phyloP scores from a whole-genome alignment of 2,329 filamentous ascomycete species.

The Pseudogymnoascus sp. region DNA sequence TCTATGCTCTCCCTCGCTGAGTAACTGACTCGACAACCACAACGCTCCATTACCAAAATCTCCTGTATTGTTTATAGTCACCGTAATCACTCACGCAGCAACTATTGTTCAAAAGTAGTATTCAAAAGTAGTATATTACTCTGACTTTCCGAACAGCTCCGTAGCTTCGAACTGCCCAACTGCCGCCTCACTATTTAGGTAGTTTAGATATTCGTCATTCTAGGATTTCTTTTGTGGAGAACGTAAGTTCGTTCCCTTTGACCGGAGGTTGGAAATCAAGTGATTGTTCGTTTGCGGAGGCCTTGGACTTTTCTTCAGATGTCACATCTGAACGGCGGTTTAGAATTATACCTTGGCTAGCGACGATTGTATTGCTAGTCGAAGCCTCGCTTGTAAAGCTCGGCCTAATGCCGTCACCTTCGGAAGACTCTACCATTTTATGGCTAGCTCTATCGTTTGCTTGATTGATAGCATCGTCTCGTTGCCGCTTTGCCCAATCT shows the following conservation, averaged over 20 bases:
- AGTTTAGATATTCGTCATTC: neutral
- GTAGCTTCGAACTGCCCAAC: neutral
- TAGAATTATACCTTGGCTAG: neutral
- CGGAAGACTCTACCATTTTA: slow-evolving; percentile 23
- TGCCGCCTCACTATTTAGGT: neutral
- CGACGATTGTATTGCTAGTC: neutral
- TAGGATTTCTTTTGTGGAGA: neutral
- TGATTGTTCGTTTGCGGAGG: neutral
- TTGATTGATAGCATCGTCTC: slow-evolving; percentile 28
- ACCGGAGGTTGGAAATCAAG: neutral
- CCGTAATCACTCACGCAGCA: neutral
- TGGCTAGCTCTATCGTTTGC: slow-evolving; percentile 3
- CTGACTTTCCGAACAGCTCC: neutral
- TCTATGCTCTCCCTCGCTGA: too few relatives aligned
- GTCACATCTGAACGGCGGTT: neutral
- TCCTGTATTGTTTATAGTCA: too few relatives aligned
- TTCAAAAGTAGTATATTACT: neutral
- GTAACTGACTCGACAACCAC: too few relatives aligned
- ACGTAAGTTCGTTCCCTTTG: neutral
- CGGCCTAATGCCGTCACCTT: neutral
- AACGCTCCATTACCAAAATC: too few relatives aligned
- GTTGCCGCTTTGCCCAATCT: slow-evolving; percentile 31
- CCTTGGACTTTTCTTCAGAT: neutral
- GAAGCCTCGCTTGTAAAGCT: neutral
- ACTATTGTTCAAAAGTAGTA: neutral